These are phyloP conservation scores for Amauroascus verrucosus DNA, from an alignment of 2,329 filamentous ascomycete genomes.

Conservation along the genomic window DNA sequence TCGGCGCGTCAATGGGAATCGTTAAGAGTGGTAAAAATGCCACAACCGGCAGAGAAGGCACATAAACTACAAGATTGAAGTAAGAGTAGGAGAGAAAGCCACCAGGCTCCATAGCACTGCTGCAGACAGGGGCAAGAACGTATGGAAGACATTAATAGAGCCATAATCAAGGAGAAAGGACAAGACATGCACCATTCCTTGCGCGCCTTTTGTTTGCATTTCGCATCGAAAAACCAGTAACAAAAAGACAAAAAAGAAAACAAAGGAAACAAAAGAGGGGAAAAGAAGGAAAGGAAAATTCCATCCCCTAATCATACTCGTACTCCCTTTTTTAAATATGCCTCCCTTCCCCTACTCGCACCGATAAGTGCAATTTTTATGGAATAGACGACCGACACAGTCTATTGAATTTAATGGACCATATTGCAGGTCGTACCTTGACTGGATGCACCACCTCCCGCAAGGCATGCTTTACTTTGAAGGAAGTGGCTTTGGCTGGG, in stretches of 20 bases:
- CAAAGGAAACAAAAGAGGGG: too few relatives aligned
- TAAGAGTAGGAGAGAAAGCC: background rate
- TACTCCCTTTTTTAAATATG: background rate
- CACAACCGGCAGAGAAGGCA: background rate
- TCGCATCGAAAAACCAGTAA: background rate
- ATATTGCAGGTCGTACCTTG: background rate
- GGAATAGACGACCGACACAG: background rate
- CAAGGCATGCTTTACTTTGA: background rate
- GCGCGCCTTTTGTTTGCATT: slow-evolving; percentile 1
- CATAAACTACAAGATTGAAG: background rate
- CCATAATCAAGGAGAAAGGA: slow-evolving; percentile 1
- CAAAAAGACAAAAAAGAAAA: too few relatives aligned
- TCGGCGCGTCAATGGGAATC: background rate
- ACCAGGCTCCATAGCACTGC: background rate
- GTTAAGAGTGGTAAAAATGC: background rate
- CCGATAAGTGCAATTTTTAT: background rate
- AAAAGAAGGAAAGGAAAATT: background rate
- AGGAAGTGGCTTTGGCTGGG: slow-evolving; percentile 2
- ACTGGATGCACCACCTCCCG: background rate
- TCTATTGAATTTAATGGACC: background rate
- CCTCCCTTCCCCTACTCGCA: background rate
- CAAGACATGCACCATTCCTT: background rate
- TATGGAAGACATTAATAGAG: slow-evolving; percentile 8
- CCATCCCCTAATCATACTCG: background rate
- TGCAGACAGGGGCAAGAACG: background rate